Evolutionary conservation across 1,284 basidiomycete genomes (phyloP).

Genomic region (Agaricales sp.): DNA sequence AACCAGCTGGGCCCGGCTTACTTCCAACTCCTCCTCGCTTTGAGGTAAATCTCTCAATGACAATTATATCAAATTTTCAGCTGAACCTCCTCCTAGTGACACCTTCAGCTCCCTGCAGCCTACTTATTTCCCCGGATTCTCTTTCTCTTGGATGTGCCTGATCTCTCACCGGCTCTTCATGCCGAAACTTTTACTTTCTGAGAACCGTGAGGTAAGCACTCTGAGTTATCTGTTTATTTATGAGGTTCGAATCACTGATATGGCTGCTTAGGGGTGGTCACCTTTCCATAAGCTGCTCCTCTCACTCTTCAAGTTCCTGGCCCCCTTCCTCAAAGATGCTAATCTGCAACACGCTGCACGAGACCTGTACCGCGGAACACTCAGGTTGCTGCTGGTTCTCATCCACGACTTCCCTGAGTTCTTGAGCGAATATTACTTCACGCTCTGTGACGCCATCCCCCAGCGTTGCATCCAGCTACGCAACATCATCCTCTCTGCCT

Average conservation of each 20-base stretch:
- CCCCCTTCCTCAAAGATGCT: slow-evolving; percentile 80
- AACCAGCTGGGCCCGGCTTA: slow-evolving; percentile 79
- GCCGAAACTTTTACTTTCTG: slow-evolving; percentile 84
- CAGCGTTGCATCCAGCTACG: slow-evolving; percentile 91
- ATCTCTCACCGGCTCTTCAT: slow-evolving; percentile 96
- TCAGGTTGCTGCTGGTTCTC: slow-evolving; percentile 87
- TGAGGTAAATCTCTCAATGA: slow-evolving; percentile 71
- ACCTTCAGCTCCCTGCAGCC: slow-evolving; percentile 96
- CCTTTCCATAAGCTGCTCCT: slow-evolving; percentile 93
- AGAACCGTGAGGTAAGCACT: slow-evolving; percentile 65
- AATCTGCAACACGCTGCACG: slow-evolving; percentile 79
- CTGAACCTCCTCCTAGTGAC: slow-evolving; percentile 45
- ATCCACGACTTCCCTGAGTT: slow-evolving; percentile 99
- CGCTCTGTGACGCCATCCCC: slow-evolving; percentile 89
- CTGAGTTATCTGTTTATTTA: slow-evolving; percentile 4
- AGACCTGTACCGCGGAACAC: slow-evolving; percentile 87
- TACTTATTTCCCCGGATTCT: slow-evolving; percentile 94
- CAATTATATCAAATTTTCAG: not conserved
- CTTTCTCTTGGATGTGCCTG: slow-evolving; percentile 96
- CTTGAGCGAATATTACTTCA: slow-evolving; percentile 94
- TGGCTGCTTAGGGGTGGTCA: slow-evolving; percentile 66
- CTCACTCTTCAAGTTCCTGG: slow-evolving; percentile 89
- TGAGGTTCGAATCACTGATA: slow-evolving; percentile 3
- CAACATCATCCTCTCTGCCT: slow-evolving; percentile 94
- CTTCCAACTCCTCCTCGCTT: slow-evolving; percentile 80